phyloP scores from a whole-genome alignment of 2,329 filamentous ascomycete genomes.

The Trichoderma asperellum region DNA sequence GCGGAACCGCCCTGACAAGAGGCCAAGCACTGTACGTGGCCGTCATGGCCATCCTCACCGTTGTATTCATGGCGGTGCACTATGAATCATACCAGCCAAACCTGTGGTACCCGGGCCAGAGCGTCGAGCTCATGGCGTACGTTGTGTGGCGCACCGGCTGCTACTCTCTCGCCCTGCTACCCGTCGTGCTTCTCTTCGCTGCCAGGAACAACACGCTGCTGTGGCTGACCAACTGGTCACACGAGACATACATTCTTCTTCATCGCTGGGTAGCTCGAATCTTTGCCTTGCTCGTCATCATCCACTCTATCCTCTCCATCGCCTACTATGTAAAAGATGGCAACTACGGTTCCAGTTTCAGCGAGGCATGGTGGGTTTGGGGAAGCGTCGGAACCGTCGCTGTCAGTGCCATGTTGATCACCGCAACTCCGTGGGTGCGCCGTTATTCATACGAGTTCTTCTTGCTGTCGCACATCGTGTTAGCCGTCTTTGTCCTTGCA shows the following conservation, averaged over 20 bases:
- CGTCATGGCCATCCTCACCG: not conserved
- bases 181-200: constrained; percentile 50
- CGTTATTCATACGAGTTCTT: constrained; percentile 50
- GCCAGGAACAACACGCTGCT: constrained; percentile 54
- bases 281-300: constrained; percentile 48
- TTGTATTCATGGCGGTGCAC: not conserved
- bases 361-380: constrained; percentile 35
- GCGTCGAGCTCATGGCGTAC: not conserved
- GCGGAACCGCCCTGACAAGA: not conserved
- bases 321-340: constrained; percentile 30
- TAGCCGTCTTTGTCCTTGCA: constrained; percentile 47
- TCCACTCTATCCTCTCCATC: constrained; percentile 52
- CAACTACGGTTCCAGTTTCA: not conserved
- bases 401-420: constrained; percentile 40
- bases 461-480: constrained; percentile 47
- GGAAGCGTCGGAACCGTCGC: constrained; percentile 48
- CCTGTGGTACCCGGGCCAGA: not conserved
- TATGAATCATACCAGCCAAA: not conserved
- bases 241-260: constrained; percentile 52
- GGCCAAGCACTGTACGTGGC: not conserved
- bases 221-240: constrained; percentile 54
- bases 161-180: constrained; percentile 37
- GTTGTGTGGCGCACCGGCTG: not conserved
- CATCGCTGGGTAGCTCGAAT: constrained; percentile 55
- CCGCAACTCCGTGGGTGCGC: constrained; percentile 40